Evolutionary conservation across 2,329 filamentous ascomycete species (phyloP).

Genomic region (Colletotrichum australisinense): DNA sequence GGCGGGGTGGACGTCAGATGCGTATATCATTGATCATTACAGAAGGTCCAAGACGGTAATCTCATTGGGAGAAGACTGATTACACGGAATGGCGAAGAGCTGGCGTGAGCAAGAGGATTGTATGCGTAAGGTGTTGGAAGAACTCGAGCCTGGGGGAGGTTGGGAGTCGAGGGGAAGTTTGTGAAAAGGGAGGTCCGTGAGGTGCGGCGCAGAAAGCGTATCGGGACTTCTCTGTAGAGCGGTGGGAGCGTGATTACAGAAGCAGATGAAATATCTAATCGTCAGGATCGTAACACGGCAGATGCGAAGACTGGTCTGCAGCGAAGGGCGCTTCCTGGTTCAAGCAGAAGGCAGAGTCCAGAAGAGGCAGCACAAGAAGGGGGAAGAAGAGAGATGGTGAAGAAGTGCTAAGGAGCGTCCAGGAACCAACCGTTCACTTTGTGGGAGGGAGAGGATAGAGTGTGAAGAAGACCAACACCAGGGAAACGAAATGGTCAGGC

Average conservation of each 20-base stretch:
- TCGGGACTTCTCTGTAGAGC: background rate
- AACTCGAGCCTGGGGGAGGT: constrained; percentile 11
- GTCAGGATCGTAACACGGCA: constrained; percentile 16
- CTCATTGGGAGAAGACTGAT: constrained; percentile 21
- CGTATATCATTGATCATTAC: constrained; percentile 38
- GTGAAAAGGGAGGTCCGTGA: constrained; percentile 23
- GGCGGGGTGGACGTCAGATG: constrained; percentile 29
- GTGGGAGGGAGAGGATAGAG: constrained; percentile 2
- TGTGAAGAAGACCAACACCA: background rate
- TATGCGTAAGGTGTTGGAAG: background rate
- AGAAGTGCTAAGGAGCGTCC: constrained; percentile 18
- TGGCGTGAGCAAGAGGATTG: constrained; percentile 11
- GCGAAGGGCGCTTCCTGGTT: background rate
- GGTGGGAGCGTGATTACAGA: constrained; percentile 14
- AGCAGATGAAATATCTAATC: constrained; percentile 6
- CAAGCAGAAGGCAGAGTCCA: background rate
- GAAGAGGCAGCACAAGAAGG: constrained; percentile 8
- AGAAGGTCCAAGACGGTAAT: constrained; percentile 24
- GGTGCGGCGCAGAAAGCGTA: constrained; percentile 9
- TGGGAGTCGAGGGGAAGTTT: constrained; percentile 21
- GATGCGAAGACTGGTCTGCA: constrained; percentile 4
- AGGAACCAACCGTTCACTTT: constrained; percentile 18
- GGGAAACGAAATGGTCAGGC: background rate
- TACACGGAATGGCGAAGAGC: constrained; percentile 12
- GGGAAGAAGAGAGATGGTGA: background rate